Evolutionary conservation across 2,329 filamentous ascomycete species (phyloP).

Genomic region (Chlorencoelia australis): DNA sequence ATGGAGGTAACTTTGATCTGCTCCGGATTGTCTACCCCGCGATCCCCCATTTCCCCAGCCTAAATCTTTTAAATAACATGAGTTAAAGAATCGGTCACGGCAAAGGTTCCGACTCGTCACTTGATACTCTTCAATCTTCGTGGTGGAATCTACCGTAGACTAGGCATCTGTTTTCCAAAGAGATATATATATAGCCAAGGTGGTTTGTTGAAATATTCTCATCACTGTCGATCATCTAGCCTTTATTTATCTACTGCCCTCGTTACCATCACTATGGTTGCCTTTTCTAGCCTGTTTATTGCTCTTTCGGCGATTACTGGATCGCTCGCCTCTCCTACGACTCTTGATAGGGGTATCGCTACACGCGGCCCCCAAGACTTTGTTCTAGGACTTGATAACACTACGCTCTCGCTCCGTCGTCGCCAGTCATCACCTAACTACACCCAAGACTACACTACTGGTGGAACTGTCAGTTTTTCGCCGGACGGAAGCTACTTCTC

Average conservation of each 20-base stretch:
- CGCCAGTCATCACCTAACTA: background rate
- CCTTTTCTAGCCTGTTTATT: background rate
- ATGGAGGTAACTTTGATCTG: too few species aligned
- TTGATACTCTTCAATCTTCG: too few species aligned
- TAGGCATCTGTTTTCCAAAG: too few species aligned
- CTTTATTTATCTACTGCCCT: background rate
- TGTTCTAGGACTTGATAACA: background rate
- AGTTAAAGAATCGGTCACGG: too few species aligned
- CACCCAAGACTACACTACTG: constrained; percentile 1
- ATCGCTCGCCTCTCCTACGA: background rate
- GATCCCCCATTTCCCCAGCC: too few species aligned
- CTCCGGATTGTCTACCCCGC: too few species aligned
- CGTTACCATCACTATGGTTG: background rate
- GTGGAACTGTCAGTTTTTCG: constrained; percentile 1
- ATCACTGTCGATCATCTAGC: too few species aligned
- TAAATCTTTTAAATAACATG: too few species aligned
- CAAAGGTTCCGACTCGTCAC: too few species aligned
- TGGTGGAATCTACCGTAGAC: too few species aligned
- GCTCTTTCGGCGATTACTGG: constrained; percentile 1
- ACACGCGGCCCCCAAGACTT: background rate
- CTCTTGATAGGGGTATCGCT: background rate
- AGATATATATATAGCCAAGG: too few species aligned
- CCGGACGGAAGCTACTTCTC: background rate
- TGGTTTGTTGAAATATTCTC: too few species aligned
- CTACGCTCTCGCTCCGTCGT: background rate